A percentile compares a stretch with the other conserved stretches of the same genome.
Conservation (phyloP, 2,329 filamentous ascomycete genomes). For the Kalmusia sp. region DNA sequence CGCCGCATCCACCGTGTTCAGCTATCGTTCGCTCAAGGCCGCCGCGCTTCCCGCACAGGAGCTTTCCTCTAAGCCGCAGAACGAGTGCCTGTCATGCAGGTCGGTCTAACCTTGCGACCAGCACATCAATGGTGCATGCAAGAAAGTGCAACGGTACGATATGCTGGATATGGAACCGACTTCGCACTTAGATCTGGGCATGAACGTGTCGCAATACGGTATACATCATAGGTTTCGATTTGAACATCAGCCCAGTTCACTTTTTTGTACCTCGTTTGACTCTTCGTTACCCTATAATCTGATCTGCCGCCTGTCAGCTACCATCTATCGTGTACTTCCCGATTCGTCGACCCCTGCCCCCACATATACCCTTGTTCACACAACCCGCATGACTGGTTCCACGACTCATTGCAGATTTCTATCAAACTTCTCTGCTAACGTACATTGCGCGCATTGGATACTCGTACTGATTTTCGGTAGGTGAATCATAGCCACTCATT, state of each 20-base stretch:
- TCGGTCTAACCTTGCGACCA: neutral
- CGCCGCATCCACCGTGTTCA: neutral
- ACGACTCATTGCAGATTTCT: conserved; percentile 22
- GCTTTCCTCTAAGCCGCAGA: neutral
- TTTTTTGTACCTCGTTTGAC: neutral
- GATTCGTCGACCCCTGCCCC: conserved; percentile 9
- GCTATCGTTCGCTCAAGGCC: neutral
- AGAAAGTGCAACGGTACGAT: neutral
- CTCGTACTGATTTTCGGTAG: neutral
- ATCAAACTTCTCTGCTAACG: conserved; percentile 14
- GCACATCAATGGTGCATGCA: neutral
- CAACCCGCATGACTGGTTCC: conserved; percentile 22
- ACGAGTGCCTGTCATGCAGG: neutral
- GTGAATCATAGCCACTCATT: conserved; percentile 29
- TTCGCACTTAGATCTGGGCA: too few species aligned
- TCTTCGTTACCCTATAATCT: too few species aligned
- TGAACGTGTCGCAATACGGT: too few species aligned
- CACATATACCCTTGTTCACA: neutral
- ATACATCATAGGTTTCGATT: neutral
- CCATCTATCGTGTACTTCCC: conserved; percentile 26
- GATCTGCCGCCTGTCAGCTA: too few species aligned
- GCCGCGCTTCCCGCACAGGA: conserved; percentile 1
- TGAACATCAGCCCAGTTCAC: neutral
- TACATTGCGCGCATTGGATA: conserved; percentile 13
- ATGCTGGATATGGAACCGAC: too few species aligned